Conservation (phyloP, 345 rosid species). For the Streptanthus diversifolius region DNA sequence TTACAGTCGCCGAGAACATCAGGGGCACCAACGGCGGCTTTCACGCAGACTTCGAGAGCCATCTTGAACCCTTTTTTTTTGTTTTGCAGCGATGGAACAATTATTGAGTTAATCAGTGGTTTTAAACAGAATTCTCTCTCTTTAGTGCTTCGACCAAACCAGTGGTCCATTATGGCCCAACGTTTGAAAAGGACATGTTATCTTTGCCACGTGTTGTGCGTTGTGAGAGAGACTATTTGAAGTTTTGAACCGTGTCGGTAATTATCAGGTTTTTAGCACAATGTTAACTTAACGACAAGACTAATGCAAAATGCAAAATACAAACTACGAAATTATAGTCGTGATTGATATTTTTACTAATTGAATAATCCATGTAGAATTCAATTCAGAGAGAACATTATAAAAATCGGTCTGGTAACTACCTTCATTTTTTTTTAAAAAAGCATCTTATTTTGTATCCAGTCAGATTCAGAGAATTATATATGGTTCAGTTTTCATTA, state of each 20-base stretch:
- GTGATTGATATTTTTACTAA: neutral
- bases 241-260: neutral
- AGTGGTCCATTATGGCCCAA: neutral
- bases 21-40: constrained; percentile 77
- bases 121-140: neutral
- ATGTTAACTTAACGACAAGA: neutral
- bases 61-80: constrained; percentile 25
- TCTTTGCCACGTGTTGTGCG: constrained; percentile 16
- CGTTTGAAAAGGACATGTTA: constrained; percentile 7
- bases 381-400: neutral
- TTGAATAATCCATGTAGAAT: neutral
- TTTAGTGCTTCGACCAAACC: neutral
- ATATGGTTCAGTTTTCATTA: neutral
- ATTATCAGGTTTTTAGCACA: neutral
- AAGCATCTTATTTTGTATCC: too few relatives aligned
- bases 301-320: neutral
- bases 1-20: constrained; percentile 75
- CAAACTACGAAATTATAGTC: neutral
- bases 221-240: neutral
- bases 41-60: constrained; percentile 80
- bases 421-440: too few relatives aligned
- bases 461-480: neutral
- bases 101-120: neutral
- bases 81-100: neutral
- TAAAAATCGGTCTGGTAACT: neutral